Base-by-base conservation (phyloP, 805 yeast species). In the Yarrowia deformans region DNA sequence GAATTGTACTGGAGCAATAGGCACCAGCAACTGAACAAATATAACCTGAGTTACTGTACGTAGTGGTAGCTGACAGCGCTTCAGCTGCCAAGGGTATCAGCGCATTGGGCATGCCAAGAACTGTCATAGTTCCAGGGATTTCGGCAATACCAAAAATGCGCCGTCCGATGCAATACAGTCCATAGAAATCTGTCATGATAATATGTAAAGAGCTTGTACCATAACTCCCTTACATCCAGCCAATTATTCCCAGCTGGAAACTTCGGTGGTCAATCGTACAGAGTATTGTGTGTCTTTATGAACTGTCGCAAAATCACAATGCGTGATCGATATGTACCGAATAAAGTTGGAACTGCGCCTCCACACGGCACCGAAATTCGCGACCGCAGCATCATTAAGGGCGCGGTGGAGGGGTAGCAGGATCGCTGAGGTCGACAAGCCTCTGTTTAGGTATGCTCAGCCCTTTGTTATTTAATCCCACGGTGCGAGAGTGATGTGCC, bases 271-370 rank as follows among this genome's bases (percentile, higher is more conserved):
- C 4, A 23, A 23, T 23, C 29, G 29, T 4, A 23, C 29, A 23
- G 29, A 23, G 29, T 23, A 23, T 23, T 23, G 4, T 23, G 4
- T 23, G 29, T 23, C 29, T 13, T 16, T 32, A 8, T 3, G 19
- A 50, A 34, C 14, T 19, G 8, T 23, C 8, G 60, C 14, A 12
- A 29, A 54, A 14, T 54, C 45, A 14, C 34, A 35, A 35, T 14
- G 10, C 8, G 32, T 34, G 37, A 40, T 13, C 63, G 35, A 14
- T 19, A 29, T 29, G 23, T 14, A 19, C 35, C 8, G 42, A 56
- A 16, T 56, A 56, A 56, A 56, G 63, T 56, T 56, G 48, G 63
- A 40, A n/a, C 63, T 56, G 63, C 63, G 63, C 63, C 63, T 56
- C 63, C 63, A 56, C 23, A 56, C 63, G 63, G 63, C 63, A 56